Evolutionary conservation across 2,329 filamentous ascomycete genomes (phyloP), one percentile per base, ranked within the genome.

Genomic region (Alternaria hordeiaustralica): DNA sequence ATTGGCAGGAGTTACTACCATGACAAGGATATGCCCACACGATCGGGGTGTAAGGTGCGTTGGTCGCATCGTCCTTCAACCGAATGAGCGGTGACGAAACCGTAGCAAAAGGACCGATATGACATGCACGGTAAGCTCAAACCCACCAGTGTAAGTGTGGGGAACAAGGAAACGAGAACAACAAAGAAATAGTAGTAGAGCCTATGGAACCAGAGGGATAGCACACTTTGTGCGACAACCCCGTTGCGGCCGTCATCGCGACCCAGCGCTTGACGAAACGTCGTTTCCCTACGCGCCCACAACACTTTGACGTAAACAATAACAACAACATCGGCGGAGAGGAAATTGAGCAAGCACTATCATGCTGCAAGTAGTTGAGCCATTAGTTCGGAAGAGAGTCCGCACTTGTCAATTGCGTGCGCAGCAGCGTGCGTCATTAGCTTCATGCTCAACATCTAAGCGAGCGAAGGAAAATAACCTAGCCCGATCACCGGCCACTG

Each of bases 351-450:
- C 4, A 53, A 25, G 50, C 44, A 56, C 25, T 47, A 53, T 56
- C 47, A 30, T 49, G 50, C 54, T 57, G 55, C 55, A 65, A 36
- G 57, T 58, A 46, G 62, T 68, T 65, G 63, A 63, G 61, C 63
- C 65, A 66, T 62, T 65, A 65, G 60, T 57, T 71, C 67, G 65
- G 70, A 72, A 73, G 58, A 69, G 59, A 63, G 61, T 71, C 69
- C 69, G 69, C 69, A 61, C 63, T 65, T 58, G 60, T 64, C 64
- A 64, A 61, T 64, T 53, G 68, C 59, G 64, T 65, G 64, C 70
- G 70, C 71, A 74, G 71, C 66, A 68, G 66, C 69, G 70, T 71
- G 71, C 71, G 64, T 71, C 66, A 43, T 71, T 73, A 73, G 71
- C 69, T 58, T 70, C 66, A 64, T 69, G 58, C 60, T 50, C 41